Evolutionary conservation across 202 grass and related monocot genomes (phyloP).

Genomic region (Brachypodium distachyon): DNA sequence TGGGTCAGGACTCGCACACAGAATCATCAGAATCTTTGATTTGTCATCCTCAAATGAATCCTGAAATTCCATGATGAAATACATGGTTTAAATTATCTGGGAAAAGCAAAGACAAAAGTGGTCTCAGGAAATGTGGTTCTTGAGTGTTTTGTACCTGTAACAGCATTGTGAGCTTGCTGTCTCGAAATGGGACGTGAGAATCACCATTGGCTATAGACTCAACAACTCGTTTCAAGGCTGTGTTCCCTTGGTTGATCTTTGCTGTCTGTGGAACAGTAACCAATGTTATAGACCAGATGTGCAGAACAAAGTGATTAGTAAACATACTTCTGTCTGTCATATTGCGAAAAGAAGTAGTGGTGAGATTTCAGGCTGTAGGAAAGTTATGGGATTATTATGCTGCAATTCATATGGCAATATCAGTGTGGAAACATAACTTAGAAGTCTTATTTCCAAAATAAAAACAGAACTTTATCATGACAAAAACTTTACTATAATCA

Average conservation of each 20-base stretch:
- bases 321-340: not conserved
- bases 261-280: constrained; percentile 51
- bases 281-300: not conserved
- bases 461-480: not conserved
- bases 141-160: constrained; percentile 47
- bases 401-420: not conserved
- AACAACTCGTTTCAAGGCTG: constrained; percentile 83
- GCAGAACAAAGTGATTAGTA: not conserved
- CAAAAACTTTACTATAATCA: not conserved
- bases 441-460: not conserved
- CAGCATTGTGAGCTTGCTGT: constrained; percentile 97
- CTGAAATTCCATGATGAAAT: constrained; percentile 36
- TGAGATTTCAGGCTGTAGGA: not conserved
- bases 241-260: constrained; percentile 92
- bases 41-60: constrained; percentile 93
- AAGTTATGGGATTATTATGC: not conserved
- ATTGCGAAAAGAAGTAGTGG: not conserved
- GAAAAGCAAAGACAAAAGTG: not conserved
- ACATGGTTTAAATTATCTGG: not conserved
- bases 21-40: constrained; percentile 97
- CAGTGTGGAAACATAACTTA: not conserved
- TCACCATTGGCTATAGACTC: constrained; percentile 93
- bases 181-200: constrained; percentile 89
- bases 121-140: not conserved
- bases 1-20: constrained; percentile 85